Conservation (phyloP, 805 yeast genomes). For the Candida xiaguanensis region DNA sequence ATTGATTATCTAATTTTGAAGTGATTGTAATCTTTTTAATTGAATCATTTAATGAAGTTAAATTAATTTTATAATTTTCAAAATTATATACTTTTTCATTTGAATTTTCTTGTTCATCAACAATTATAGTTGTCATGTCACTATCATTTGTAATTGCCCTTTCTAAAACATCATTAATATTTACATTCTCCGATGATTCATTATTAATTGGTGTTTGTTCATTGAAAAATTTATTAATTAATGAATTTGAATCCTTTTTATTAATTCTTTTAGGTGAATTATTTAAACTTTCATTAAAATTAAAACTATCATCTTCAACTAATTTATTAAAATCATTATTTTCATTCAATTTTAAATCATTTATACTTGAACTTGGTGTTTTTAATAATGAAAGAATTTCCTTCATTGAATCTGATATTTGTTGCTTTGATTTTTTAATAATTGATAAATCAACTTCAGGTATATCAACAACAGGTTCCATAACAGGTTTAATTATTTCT, state of each 20-base stretch:
- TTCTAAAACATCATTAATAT: conserved; percentile 7
- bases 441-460: conserved; percentile 33
- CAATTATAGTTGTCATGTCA: conserved; percentile 8
- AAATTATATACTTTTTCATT: conserved; percentile 12
- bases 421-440: conserved; percentile 29
- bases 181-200: not conserved
- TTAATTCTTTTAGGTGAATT: not conserved
- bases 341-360: conserved; percentile 20
- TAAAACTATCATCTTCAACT: conserved; percentile 7
- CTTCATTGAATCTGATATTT: conserved; percentile 32
- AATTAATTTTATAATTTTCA: conserved; percentile 8
- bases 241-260: conserved; percentile 3
- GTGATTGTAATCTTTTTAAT: conserved; percentile 1
- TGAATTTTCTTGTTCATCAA: conserved; percentile 7
- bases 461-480: conserved; percentile 12
- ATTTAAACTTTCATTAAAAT: conserved; percentile 10
- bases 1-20: conserved; percentile 1
- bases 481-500: not conserved
- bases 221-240: conserved; percentile 7
- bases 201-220: conserved; percentile 1
- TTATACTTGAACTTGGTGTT: conserved; percentile 22
- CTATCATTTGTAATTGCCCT: conserved; percentile 8
- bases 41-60: conserved; percentile 10
- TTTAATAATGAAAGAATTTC: conserved; percentile 31
- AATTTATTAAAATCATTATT: conserved; percentile 16